Evolutionary conservation across 2,329 filamentous ascomycete genomes (phyloP), one percentile per base, ranked within the genome.

Genomic region (Aspergillus oerlinghausenensis): DNA sequence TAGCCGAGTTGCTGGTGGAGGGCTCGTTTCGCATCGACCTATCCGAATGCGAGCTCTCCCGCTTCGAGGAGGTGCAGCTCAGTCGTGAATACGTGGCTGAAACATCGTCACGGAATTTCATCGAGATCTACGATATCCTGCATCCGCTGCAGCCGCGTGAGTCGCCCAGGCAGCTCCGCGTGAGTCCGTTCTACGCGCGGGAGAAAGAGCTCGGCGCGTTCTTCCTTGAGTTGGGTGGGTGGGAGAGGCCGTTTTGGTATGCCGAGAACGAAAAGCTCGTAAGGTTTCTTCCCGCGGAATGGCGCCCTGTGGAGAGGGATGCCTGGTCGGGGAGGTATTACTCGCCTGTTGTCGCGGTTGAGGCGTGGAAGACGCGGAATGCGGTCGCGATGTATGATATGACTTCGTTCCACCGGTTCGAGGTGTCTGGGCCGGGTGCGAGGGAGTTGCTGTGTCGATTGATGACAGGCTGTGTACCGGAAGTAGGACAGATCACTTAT

Each of bases 161-260:
- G 0, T 84, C 81, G 0, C 84, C 84, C 0, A 80, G 85, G 0
- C 80, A 84, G 56, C 74, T 87, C 1, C 81, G 84, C 6, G 70
- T 82, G 14, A 85, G 81, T 59, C 84, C 84, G 0, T 87, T 87
- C 65, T 74, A 84, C 57, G 59, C 73, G 1, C 78, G 81, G 0
- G 81, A 87, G 58, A 66, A 69, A 14, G 79, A 84, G 51, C 78
- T 86, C 0, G 68, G 68, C 6, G 69, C 69, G 1, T 83, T 76
- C 61, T 87, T 86, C 70, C 76, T 87, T 4, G 85, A 71, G 48
- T 55, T 86, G 59, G 80, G 80, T 14, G 83, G 80, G 0, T 87
- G 84, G 84, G 84, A 87, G 63, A 79, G 84, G 0, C 84, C 84
- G 2, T 80, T 83, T 55, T 87, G 84, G 84, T 87, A 82, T 51